phyloP scores from a whole-genome alignment of 23 red algal species.

The Pyropia yezoensis region DNA sequence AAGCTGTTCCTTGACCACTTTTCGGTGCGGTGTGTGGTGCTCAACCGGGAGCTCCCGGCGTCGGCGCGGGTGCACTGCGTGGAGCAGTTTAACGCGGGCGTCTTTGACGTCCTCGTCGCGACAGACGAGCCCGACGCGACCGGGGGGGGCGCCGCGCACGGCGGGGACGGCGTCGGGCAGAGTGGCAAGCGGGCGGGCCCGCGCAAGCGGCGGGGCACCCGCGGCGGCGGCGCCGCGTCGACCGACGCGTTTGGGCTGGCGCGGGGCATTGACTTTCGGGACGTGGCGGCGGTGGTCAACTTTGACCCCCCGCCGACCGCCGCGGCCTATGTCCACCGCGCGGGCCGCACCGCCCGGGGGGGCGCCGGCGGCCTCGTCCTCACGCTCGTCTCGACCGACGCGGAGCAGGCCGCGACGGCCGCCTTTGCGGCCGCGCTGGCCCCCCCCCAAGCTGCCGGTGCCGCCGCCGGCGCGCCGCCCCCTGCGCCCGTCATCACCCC shows the following conservation, averaged over 20 bases:
- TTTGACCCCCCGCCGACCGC: constrained; percentile 52
- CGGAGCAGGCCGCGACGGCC: constrained; percentile 23
- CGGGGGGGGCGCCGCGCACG: not conserved
- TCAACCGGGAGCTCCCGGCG: constrained; percentile 87
- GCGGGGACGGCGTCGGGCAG: no score
- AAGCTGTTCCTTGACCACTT: constrained; percentile 98
- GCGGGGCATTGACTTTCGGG: constrained; percentile 85
- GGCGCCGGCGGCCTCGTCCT: constrained; percentile 68
- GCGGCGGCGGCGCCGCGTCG: no score
- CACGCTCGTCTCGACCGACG: constrained; percentile 55
- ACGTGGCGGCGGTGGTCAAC: constrained; percentile 83
- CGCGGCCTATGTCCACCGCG: constrained; percentile 67
- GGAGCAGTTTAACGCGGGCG: constrained; percentile 79
- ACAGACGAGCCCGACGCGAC: constrained; percentile 48
- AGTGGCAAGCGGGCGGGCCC: not conserved
- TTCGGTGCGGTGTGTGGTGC: constrained; percentile 59
- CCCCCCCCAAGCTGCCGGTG: no score
- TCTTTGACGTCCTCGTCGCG: constrained; percentile 83
- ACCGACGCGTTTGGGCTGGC: constrained; percentile 57
- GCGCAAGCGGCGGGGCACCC: constrained; percentile 5
- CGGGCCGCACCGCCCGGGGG: constrained; percentile 80
- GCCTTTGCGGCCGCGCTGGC: constrained; percentile 15
- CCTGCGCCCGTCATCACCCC: constrained; percentile 8
- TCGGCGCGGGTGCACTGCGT: constrained; percentile 86
- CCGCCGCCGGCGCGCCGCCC: not conserved